Base-by-base conservation (phyloP, 2,329 filamentous ascomycete species). In the Fusarium piperis region DNA sequence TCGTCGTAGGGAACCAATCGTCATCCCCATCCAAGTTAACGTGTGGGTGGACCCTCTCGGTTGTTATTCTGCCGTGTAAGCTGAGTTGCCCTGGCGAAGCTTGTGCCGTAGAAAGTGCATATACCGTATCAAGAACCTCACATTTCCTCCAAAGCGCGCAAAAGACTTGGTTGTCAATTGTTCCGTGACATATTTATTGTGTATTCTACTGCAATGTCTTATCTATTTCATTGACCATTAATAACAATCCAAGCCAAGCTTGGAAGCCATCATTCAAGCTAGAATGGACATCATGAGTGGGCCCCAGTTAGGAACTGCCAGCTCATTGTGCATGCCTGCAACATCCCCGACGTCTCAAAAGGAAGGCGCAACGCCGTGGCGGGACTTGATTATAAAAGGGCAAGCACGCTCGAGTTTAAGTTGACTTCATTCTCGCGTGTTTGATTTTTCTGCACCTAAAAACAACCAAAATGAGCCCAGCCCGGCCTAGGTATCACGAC, bases 311-410 rank as follows among this genome's bases (percentile, higher is more conserved):
- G 67, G 65, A 64, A 64, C 39, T 77, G 75, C 75, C 75, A 77
- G 59, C 68, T 77, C 75, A 77, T 70, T 74, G 66, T 77, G 75
- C 75, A 75, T 76, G 74, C 65, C 55, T 59, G 56, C 59, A 63
- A 71, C 63, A 63, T 64, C 62, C 64, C 56, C 63, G 58, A 51
- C 41, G 28, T 64, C 65, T 60, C 56, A 36, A 44, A 64, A 61
- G 68, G 64, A 68, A 68, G 62, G 65, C 57, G 56, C 57, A 63
- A 68, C 62, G 62, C 20, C 59, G 35, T 73, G 66, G 67, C 60
- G 66, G 64, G 55, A 58, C 62, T 60, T 67, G 33, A 28, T 62
- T 76, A 73, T 70, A 76, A 76, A 74, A 74, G 62, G 67, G 58
- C 60, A 65, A 62, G 44, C 30, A 52, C 52, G 61, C 60, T 73